Evolutionary conservation across 352 stramenopile genomes (phyloP).

Genomic region (Globisporangium solare): DNA sequence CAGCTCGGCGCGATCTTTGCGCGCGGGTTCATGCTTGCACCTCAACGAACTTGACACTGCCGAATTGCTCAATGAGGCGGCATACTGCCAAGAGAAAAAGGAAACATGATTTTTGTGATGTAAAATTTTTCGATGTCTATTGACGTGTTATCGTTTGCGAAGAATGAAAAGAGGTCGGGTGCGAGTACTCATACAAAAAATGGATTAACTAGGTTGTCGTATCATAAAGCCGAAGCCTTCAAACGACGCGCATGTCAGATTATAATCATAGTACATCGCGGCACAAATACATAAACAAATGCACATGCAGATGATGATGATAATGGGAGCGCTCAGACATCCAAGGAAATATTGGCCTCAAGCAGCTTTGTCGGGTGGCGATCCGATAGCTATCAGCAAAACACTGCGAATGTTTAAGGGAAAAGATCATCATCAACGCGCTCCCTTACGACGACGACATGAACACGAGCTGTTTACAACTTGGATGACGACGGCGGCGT

Average conservation of each 20-base stretch:
- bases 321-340: not conserved
- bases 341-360: slow-evolving; percentile 6
- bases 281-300: slow-evolving; percentile 3
- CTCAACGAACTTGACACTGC: no score
- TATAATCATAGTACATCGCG: slow-evolving; percentile 50
- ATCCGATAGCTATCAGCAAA: slow-evolving; percentile 67
- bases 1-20: slow-evolving; percentile 8
- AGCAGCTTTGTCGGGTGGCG: slow-evolving; percentile 49
- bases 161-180: no score
- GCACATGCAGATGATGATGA: slow-evolving; percentile 4
- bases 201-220: slow-evolving; percentile 82
- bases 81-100: slow-evolving; percentile 2
- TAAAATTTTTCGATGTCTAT: no score
- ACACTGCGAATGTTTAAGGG: slow-evolving; percentile 84
- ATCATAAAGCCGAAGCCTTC: slow-evolving; percentile 64
- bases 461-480: not conserved
- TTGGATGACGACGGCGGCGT: not conserved
- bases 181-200: slow-evolving; percentile 61
- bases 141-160: no score
- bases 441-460: slow-evolving; percentile 15
- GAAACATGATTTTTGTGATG: no score
- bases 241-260: slow-evolving; percentile 79
- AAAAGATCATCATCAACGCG: slow-evolving; percentile 73
- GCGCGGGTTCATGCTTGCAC: not conserved
- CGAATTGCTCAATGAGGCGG: no score